phyloP scores from a whole-genome alignment of 2,329 filamentous ascomycete genomes.

The Colletotrichum zoysiae region DNA sequence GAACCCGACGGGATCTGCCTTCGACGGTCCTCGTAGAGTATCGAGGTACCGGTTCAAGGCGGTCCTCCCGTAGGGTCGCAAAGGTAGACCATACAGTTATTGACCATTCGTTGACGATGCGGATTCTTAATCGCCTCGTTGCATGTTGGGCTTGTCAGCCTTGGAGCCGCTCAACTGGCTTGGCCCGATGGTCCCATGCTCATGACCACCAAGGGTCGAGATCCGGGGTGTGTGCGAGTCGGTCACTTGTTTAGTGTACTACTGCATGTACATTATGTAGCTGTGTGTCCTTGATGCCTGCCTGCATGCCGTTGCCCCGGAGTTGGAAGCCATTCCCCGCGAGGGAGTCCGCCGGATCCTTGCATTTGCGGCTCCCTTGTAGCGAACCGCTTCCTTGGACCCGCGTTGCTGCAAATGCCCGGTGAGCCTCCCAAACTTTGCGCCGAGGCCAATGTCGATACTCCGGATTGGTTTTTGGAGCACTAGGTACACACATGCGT shows the following conservation, averaged over 20 bases:
- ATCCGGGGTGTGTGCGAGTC: neutral
- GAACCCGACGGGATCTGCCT: neutral
- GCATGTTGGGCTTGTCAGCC: neutral
- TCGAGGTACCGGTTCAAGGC: too few species aligned
- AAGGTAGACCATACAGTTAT: too few species aligned
- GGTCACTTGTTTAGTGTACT: neutral
- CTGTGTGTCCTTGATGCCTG: neutral
- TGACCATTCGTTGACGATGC: conserved; percentile 6
- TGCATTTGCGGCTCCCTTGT: neutral
- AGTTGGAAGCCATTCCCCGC: neutral
- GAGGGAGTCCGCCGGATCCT: conserved; percentile 5
- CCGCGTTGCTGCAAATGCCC: neutral
- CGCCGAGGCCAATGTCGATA: neutral
- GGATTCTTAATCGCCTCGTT: conserved; percentile 5
- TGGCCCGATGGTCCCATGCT: neutral
- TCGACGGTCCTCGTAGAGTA: neutral
- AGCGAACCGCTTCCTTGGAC: neutral
- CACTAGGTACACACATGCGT: neutral
- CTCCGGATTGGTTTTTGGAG: neutral
- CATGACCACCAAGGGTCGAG: neutral
- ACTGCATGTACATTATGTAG: neutral
- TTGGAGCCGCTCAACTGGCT: neutral
- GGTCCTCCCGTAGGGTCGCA: too few species aligned
- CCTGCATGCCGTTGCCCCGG: neutral
- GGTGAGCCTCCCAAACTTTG: neutral